A percentile compares a stretch with the other conserved stretches of the same genome.
phyloP scores from a whole-genome alignment of 805 yeast species.

The Hemisphaericaspora nanyangensis region DNA sequence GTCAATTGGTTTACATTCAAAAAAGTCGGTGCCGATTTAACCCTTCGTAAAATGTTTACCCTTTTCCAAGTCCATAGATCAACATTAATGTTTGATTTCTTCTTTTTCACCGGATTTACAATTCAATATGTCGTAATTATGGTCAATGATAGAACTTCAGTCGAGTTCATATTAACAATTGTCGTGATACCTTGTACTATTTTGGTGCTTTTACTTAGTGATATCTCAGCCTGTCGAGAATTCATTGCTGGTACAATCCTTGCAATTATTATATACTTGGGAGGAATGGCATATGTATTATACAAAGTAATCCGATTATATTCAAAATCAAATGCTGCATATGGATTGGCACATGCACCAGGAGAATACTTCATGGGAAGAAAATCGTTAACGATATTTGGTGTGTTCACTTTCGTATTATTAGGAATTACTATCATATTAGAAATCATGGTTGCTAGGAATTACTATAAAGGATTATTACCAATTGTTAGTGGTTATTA shows the following conservation, averaged over 20 bases:
- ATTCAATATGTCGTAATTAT: slow-evolving; percentile 47
- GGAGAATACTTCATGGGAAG: slow-evolving; percentile 43
- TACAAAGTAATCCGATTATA: slow-evolving; percentile 45
- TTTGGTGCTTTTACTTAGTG: slow-evolving; percentile 31
- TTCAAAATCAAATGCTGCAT: slow-evolving; percentile 39
- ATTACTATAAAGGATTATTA: slow-evolving; percentile 19
- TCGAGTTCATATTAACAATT: slow-evolving; percentile 45
- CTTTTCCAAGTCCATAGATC: slow-evolving; percentile 37
- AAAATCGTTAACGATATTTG: slow-evolving; percentile 42
- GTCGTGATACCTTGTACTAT: slow-evolving; percentile 44
- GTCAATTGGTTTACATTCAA: slow-evolving; percentile 48
- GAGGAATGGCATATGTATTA: slow-evolving; percentile 43
- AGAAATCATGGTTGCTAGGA: slow-evolving; percentile 13
- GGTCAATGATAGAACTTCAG: slow-evolving; percentile 29
- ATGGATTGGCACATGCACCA: slow-evolving; percentile 20
- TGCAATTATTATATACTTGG: slow-evolving; percentile 28
- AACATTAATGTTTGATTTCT: slow-evolving; percentile 22
- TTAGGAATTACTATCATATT: slow-evolving; percentile 28
- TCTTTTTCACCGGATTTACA: slow-evolving; percentile 49
- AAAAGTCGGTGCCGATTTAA: slow-evolving; percentile 45
- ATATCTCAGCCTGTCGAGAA: slow-evolving; percentile 36
- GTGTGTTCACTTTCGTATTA: slow-evolving; percentile 38
- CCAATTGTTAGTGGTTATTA: slow-evolving; percentile 12
- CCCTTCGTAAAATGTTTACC: slow-evolving; percentile 32
- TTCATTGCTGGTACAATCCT: slow-evolving; percentile 18